Conservation (phyloP, 2,329 filamentous ascomycete species). For the Fusarium sp. region DNA sequence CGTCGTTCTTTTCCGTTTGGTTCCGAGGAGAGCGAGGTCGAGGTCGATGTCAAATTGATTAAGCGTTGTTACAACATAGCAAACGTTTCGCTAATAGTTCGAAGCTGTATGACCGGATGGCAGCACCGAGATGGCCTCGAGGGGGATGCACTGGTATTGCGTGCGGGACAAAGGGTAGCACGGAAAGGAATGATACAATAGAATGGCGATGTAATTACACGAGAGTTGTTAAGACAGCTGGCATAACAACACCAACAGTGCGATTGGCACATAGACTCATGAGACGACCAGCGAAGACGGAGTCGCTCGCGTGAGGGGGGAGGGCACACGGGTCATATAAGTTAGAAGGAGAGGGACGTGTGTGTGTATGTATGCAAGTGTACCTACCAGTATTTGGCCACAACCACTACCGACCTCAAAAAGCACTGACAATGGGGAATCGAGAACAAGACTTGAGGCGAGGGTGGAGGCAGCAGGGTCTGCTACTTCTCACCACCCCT, state of each 20-base stretch:
- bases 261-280: constrained; percentile 24
- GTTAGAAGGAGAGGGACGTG: constrained; percentile 37
- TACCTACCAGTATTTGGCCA: constrained; percentile 9
- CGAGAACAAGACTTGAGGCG: constrained; percentile 27
- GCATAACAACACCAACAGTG: constrained; percentile 16
- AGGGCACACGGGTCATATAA: constrained; percentile 46
- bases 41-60: background rate
- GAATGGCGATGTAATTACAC: constrained; percentile 15
- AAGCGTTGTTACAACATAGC: constrained; percentile 9
- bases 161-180: constrained; percentile 11
- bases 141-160: constrained; percentile 2
- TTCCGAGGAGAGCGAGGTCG: background rate
- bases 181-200: constrained; percentile 4
- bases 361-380: constrained; percentile 1
- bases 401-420: constrained; percentile 27
- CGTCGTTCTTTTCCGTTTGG: background rate
- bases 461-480: constrained; percentile 36
- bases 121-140: constrained; percentile 21
- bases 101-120: constrained; percentile 12
- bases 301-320: constrained; percentile 34
- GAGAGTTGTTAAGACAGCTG: constrained; percentile 19
- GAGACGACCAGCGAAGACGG: constrained; percentile 24
- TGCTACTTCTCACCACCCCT: constrained; percentile 31
- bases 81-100: background rate
- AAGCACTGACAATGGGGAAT: constrained; percentile 27